These are phyloP conservation scores for Mrakia gelida DNA, from an alignment of 768 basidiomycete species.

Conservation along the genomic window DNA sequence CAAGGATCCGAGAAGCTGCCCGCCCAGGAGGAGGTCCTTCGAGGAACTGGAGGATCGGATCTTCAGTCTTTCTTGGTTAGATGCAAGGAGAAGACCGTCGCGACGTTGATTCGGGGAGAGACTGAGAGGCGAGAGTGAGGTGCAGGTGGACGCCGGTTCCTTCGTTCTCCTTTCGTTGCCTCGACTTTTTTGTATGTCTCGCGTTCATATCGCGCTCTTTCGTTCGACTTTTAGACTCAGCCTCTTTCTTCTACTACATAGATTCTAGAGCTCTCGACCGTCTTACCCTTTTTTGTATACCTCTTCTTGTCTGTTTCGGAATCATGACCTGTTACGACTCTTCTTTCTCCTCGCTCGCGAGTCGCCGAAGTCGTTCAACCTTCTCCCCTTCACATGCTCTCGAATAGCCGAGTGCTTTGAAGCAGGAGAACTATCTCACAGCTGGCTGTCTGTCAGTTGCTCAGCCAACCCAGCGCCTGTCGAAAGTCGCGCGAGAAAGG, in stretches of 20 bases:
- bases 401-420: too few relatives aligned
- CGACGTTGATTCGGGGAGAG: constrained; percentile 41
- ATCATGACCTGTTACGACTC: not conserved
- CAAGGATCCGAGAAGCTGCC: constrained; percentile 29
- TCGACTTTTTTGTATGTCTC: not conserved
- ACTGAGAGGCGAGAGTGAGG: too few relatives aligned
- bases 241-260: too few relatives aligned
- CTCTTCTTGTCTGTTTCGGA: not conserved
- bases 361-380: too few relatives aligned
- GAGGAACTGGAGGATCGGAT: constrained; percentile 87
- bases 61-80: constrained; percentile 78
- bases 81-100: constrained; percentile 77
- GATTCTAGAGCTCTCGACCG: too few relatives aligned
- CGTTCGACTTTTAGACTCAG: not conserved
- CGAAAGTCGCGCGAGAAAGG: too few relatives aligned
- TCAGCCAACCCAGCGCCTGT: too few relatives aligned
- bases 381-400: too few relatives aligned
- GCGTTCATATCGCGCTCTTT: not conserved
- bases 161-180: not conserved
- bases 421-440: too few relatives aligned
- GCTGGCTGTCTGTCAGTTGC: too few relatives aligned
- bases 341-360: not conserved
- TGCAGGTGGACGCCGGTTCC: too few relatives aligned
- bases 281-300: not conserved
- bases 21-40: constrained; percentile 51